phyloP scores from a whole-genome alignment of 139 green algal species.

The Volvox africanus region DNA sequence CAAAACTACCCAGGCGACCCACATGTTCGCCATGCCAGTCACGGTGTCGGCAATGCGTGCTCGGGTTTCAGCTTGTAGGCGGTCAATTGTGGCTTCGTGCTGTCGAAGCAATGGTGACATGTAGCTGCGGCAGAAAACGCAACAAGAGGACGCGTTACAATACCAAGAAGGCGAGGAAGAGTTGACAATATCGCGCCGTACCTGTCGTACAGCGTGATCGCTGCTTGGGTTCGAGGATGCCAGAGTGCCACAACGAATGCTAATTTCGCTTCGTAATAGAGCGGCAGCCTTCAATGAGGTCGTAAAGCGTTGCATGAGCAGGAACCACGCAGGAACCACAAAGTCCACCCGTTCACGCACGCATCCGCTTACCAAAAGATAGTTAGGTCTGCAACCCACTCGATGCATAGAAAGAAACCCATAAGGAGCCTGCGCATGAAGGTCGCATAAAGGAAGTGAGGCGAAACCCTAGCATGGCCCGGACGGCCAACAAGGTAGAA shows the following conservation, averaged over 20 bases:
- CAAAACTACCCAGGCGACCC: neutral
- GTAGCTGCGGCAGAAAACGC: constrained; percentile 23
- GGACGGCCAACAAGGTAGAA: too few species aligned
- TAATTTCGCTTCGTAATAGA: constrained; percentile 55
- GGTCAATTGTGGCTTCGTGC: constrained; percentile 34
- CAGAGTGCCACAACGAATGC: constrained; percentile 48
- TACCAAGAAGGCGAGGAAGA: too few species aligned
- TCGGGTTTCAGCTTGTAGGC: constrained; percentile 1
- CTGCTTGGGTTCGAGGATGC: constrained; percentile 43
- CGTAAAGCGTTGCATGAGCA: neutral
- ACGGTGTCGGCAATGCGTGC: constrained; percentile 9
- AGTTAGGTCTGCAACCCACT: constrained; percentile 30
- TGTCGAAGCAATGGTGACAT: constrained; percentile 13
- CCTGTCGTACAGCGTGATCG: constrained; percentile 43
- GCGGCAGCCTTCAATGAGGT: constrained; percentile 38
- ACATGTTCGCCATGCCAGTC: constrained; percentile 8
- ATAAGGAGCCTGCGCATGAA: constrained; percentile 33
- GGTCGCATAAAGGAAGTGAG: too few species aligned
- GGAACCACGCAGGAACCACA: neutral
- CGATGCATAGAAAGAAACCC: constrained; percentile 47
- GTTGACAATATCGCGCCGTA: neutral
- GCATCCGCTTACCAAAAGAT: constrained; percentile 37
- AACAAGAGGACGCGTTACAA: neutral
- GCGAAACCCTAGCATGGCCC: too few species aligned
- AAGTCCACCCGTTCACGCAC: neutral